Evolutionary conservation across 2,329 filamentous ascomycete species (phyloP).

Genomic region (Aspergillus ochraceoroseus): DNA sequence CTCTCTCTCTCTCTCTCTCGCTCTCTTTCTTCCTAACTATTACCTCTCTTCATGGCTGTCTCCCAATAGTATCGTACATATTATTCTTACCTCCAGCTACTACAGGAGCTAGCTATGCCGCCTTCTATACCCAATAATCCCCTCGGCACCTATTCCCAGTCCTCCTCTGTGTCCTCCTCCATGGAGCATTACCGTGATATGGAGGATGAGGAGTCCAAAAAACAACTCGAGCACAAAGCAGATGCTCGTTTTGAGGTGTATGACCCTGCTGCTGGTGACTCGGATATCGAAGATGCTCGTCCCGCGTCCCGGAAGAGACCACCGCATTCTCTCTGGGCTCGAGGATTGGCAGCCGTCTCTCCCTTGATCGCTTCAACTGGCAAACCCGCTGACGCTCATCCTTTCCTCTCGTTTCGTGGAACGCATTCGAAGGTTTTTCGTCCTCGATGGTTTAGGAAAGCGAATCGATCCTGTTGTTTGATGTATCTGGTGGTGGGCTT

Average conservation of each 20-base stretch:
- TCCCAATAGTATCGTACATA: background rate
- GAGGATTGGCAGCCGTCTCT: slow-evolving; percentile 12
- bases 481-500: slow-evolving; percentile 21
- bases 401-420: slow-evolving; percentile 12
- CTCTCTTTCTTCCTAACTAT: background rate
- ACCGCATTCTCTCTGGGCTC: slow-evolving; percentile 11
- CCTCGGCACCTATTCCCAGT: background rate
- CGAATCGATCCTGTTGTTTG: slow-evolving; percentile 19
- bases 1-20: too few species aligned
- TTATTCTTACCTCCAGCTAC: background rate
- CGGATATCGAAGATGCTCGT: slow-evolving; percentile 4
- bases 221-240: background rate
- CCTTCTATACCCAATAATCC: background rate
- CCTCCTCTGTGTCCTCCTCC: background rate
- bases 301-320: background rate
- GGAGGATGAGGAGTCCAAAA: background rate
- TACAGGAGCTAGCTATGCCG: slow-evolving; percentile 6
- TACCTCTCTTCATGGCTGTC: slow-evolving; percentile 4
- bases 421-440: slow-evolving; percentile 7
- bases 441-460: slow-evolving; percentile 17
- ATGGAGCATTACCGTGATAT: slow-evolving; percentile 1
- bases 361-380: slow-evolving; percentile 9
- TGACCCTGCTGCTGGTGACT: slow-evolving; percentile 3
- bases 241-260: background rate
- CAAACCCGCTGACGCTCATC: slow-evolving; percentile 1